Evolutionary conservation across 441 rosid genomes (phyloP), one percentile per base, ranked within the genome.

Genomic region (Euphorbia celastroides): DNA sequence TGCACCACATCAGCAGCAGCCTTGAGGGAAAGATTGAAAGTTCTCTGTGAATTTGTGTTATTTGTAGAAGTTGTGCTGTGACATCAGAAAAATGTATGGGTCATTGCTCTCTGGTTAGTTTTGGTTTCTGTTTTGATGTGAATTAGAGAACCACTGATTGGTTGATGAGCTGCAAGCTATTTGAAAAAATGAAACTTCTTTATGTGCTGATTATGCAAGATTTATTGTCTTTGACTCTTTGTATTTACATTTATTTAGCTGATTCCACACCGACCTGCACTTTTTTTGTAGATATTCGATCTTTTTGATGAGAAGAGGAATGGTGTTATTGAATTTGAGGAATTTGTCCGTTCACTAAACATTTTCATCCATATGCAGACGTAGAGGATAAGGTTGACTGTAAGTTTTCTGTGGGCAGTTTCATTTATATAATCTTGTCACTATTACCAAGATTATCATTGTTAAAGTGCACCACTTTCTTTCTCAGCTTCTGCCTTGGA

Each of bases 301-400:
- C 73, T 86, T 74, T 89, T 87, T 31, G 93, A 89, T 67, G 82
- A 87, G 71, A 87, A 85, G 78, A 80, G 75, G 67, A 82, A 87
- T 34, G 96, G 96, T 13, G 86, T 78, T 5, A 77, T 89, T 57
- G 87, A 84, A 25, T 87, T 89, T 60, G 91, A 83, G 71, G 96
- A 87, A 52, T 89, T 87, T 78, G 81, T 83, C 1, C 85, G 67
- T 55, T 75, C 85, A 26, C 82, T 89, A 65, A 76, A 82, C 27
- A 80, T 48, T 89, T 89, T 72, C 96, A 89, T 80, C 91, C 93
- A 7, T 46, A 70, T 51, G 86, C 92, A 60, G 75, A 85, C 4
- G 48, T 80, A 42, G 84, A 88, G 23, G 80, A 80, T 32, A 88
- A 88, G 69, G 85, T 83, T 36, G 85, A 86, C n/a, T 84, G 92